phyloP scores from a whole-genome alignment of 2,329 filamentous ascomycete species.

The Diaporthe nobilis region DNA sequence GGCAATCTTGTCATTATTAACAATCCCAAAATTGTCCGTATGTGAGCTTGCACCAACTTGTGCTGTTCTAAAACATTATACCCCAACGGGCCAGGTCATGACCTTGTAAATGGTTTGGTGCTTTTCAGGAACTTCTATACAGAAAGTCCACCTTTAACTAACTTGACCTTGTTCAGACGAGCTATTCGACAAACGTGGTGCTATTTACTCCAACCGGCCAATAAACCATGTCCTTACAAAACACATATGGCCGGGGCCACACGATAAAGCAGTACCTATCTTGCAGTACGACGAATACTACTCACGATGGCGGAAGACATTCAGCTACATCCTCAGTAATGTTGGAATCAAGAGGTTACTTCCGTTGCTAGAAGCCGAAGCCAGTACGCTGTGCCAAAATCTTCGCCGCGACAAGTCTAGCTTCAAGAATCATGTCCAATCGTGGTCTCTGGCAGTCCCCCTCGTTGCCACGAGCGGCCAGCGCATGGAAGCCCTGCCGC shows the following conservation, averaged over 20 bases:
- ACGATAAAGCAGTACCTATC: constrained; percentile 18
- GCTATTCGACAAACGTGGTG: constrained; percentile 54
- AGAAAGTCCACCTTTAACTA: background rate
- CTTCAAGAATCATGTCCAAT: background rate
- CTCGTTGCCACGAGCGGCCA: constrained; percentile 13
- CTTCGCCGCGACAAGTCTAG: background rate
- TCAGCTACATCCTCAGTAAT: constrained; percentile 13
- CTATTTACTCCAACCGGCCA: constrained; percentile 56
- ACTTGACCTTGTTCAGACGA: constrained; percentile 44
- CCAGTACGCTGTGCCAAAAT: background rate
- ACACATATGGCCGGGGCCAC: background rate
- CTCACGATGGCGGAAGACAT: constrained; percentile 3
- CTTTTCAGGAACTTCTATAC: no score
- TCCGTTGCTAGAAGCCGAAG: constrained; percentile 26
- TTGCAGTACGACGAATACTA: constrained; percentile 30
- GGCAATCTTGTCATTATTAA: constrained; percentile 53
- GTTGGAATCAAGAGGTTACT: constrained; percentile 17
- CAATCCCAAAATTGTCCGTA: constrained; percentile 48
- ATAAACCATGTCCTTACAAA: constrained; percentile 46
- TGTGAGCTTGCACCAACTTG: background rate
- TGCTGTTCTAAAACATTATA: no score
- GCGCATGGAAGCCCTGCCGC: background rate
- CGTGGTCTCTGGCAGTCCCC: constrained; percentile 11
- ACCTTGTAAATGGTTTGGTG: no score
- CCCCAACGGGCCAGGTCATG: no score